Conservation (phyloP, 148 eudicot genomes). For the Camellia granthamiana region DNA sequence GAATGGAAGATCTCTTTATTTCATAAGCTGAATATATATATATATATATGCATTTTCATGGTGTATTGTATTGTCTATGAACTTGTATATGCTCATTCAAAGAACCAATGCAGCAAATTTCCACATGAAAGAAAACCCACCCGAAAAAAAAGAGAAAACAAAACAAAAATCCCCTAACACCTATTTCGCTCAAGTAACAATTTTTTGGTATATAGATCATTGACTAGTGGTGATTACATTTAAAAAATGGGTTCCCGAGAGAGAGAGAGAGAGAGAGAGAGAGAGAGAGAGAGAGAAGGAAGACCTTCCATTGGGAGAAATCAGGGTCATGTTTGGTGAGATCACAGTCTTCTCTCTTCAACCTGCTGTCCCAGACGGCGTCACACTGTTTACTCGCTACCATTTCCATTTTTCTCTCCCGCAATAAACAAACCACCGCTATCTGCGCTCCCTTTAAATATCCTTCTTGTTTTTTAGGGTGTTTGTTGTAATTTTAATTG, state of each 20-base stretch:
- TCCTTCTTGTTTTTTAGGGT: no score
- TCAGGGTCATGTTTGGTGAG: slow-evolving; percentile 68
- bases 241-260: no score
- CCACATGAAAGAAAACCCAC: not conserved
- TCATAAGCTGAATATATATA: no score
- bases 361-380: slow-evolving; percentile 19
- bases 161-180: not conserved
- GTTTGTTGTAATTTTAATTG: no score
- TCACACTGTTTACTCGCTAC: slow-evolving; percentile 36
- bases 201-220: no score
- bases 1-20: not conserved
- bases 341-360: slow-evolving; percentile 50
- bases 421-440: not conserved
- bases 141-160: not conserved
- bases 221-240: no score
- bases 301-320: slow-evolving; percentile 71
- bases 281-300: slow-evolving; percentile 11
- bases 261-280: not conserved
- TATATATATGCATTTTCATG: not conserved
- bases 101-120: not conserved
- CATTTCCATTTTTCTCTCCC: slow-evolving; percentile 17
- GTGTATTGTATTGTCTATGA: not conserved
- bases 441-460: not conserved
- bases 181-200: not conserved
- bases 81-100: no score